phyloP scores from a whole-genome alignment of 2,329 filamentous ascomycete genomes.

The Exutisphaerella laricina region DNA sequence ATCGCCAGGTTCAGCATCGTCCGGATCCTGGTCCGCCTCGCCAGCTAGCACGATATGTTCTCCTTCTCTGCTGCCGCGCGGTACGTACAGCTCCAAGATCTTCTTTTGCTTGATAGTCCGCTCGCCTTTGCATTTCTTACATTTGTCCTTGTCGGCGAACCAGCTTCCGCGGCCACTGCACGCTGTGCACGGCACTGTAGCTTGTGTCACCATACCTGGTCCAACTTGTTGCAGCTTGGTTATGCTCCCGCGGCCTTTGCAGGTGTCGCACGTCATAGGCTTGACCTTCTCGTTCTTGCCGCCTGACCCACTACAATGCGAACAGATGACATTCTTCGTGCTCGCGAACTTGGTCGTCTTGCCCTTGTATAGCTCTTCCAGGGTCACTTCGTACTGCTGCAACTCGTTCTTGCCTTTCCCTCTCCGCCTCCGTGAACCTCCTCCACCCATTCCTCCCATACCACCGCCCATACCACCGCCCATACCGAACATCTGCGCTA shows the following conservation, averaged over 20 bases:
- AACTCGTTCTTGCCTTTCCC: conserved; percentile 75
- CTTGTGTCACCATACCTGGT: conserved; percentile 77
- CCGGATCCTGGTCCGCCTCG: conserved; percentile 87
- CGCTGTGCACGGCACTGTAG: conserved; percentile 71
- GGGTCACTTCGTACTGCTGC: conserved; percentile 80
- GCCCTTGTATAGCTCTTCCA: conserved; percentile 97
- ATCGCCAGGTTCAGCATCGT: conserved; percentile 83
- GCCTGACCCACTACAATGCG: conserved; percentile 78
- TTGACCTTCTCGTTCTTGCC: conserved; percentile 83
- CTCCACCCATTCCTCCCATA: conserved; percentile 21
- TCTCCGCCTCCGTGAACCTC: conserved; percentile 35
- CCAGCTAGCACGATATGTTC: conserved; percentile 87
- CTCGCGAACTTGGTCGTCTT: conserved; percentile 96
- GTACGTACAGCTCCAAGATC: conserved; percentile 93
- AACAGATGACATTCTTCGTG: conserved; percentile 89
- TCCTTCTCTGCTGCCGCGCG: conserved; percentile 70
- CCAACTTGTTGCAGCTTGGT: conserved; percentile 77
- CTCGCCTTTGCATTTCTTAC: conserved; percentile 97
- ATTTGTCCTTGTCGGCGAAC: conserved; percentile 94
- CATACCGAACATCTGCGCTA: conserved; percentile 81
- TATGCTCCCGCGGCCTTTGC: conserved; percentile 70
- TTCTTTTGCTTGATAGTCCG: conserved; percentile 84
- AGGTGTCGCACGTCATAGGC: conserved; percentile 73
- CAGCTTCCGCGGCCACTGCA: conserved; percentile 81
- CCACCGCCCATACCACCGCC: conserved; percentile 48